Evolutionary conservation across 2,329 filamentous ascomycete species (phyloP), one percentile per base, ranked within the genome.

Genomic region (Lachnellula occidentalis): DNA sequence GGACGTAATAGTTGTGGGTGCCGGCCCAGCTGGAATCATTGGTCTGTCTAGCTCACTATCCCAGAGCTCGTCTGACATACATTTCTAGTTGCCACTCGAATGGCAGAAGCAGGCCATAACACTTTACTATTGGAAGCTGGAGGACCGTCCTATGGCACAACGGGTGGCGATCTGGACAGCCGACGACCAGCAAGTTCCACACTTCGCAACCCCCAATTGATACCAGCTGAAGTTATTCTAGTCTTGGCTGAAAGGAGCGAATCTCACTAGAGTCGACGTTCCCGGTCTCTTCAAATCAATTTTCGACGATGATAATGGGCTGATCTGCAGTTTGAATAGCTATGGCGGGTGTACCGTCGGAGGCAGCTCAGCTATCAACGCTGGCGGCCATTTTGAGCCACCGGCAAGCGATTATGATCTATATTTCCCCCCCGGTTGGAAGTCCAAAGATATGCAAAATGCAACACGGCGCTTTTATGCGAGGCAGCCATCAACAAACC

Each of bases 321-420:
- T 79, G 19, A 61, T 72, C 2, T 79, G 77, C 21, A n/a, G 12
- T n/a, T 15, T 46, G 24, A 54, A 50, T 31, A 36, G 34, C 24
- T 50, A 54, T 21, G 46, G 43, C 5, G 43, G 43, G 34, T 37
- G 47, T 62, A 75, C 76, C 0, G 69, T 80, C 15, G 78, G 78
- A 5, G 78, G 78, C 7, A 74, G 72, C 54, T 77, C 74, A 45
- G 77, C 78, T 11, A 78, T 81, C 66, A 81, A 81, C 53, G 78
- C 78, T 6, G 77, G 77, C 7, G 63, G 80, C 1, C 80, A 74
- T 63, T 79, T 80, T 57, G 73, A 80, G 56, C 78, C 78, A 7
- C 78, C 78, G 0, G 73, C 75, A 1, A 76, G 74, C 1, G 78
- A 81, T 57, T 80, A 75, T 70, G 75, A 80, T 60, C 65, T 71